A percentile compares a stretch with the other conserved stretches of the same genome.
Evolutionary conservation across 345 rosid genomes (phyloP).

Genomic region (Eucalyptus coolabah): DNA sequence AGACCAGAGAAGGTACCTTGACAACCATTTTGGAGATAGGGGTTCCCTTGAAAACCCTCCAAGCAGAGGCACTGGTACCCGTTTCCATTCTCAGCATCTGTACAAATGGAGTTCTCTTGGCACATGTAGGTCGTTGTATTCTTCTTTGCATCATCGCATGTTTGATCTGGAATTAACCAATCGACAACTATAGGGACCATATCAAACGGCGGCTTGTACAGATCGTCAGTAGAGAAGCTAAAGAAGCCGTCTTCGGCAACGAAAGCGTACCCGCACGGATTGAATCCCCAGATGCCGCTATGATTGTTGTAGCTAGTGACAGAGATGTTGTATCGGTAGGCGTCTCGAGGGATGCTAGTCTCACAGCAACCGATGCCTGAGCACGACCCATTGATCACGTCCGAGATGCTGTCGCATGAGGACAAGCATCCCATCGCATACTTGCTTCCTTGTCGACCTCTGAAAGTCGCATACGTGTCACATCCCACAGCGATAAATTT

Average conservation of each 20-base stretch:
- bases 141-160: not conserved
- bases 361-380: constrained; percentile 7
- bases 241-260: not conserved
- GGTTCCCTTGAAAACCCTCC: not conserved
- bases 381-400: not conserved
- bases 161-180: constrained; percentile 6
- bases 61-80: not conserved
- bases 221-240: not conserved
- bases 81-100: not conserved
- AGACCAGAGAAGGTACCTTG: not conserved
- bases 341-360: not conserved
- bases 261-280: constrained; percentile 9
- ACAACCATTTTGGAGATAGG: not conserved
- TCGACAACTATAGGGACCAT: constrained; percentile 4
- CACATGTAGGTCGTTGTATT: not conserved
- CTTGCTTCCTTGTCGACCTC: not conserved
- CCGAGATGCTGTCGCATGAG: not conserved
- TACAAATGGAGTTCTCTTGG: constrained; percentile 1
- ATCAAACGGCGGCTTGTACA: rapidly evolving
- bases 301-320: not conserved
- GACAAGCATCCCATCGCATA: not conserved
- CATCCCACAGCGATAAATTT: not conserved
- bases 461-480: not conserved
- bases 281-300: not conserved
- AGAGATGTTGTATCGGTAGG: not conserved